Evolutionary conservation across 257 asterid genomes (phyloP).

Genomic region (Knoxia roxburghii): DNA sequence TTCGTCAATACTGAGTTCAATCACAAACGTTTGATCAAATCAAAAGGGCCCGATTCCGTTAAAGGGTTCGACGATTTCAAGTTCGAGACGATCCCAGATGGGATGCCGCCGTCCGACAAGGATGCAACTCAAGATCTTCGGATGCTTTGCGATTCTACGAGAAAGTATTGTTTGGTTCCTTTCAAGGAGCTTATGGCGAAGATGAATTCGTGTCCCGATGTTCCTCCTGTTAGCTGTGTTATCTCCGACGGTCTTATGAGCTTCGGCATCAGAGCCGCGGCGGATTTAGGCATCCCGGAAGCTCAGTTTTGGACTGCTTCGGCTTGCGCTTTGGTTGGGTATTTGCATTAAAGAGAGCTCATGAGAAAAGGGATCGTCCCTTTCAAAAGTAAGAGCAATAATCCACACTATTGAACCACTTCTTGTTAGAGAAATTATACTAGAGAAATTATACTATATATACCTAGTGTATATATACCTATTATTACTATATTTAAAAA

Average conservation of each 20-base stretch:
- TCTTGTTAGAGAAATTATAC: too few species aligned
- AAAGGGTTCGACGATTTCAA: conserved; percentile 37
- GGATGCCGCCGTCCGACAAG: conserved; percentile 34
- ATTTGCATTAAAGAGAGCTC: conserved; percentile 33
- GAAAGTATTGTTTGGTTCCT: conserved; percentile 34
- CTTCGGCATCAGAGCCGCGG: conserved; percentile 40
- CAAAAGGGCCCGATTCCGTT: conserved; percentile 40
- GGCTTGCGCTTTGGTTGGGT: conserved; percentile 38
- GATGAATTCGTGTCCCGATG: conserved; percentile 20
- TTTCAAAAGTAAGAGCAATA: conserved; percentile 43
- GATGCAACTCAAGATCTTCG: conserved; percentile 40
- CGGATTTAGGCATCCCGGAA: conserved; percentile 40
- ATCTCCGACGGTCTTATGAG: conserved; percentile 46
- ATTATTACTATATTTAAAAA: too few species aligned
- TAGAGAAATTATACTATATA: too few species aligned
- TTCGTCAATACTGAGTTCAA: conserved; percentile 49
- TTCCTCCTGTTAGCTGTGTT: conserved; percentile 38
- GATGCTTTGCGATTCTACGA: conserved; percentile 20
- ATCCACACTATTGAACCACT: too few species aligned
- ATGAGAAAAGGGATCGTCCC: conserved; percentile 36
- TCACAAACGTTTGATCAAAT: conserved; percentile 38
- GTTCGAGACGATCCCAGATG: conserved; percentile 51
- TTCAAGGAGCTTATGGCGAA: conserved; percentile 30
- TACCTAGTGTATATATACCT: too few species aligned
- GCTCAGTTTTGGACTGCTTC: conserved; percentile 56